Percentiles rank a stretch among this genome's conserved stretches.
phyloP scores from a whole-genome alignment of 371 early-diverging fungal genomes.

The Mortierella sp. region DNA sequence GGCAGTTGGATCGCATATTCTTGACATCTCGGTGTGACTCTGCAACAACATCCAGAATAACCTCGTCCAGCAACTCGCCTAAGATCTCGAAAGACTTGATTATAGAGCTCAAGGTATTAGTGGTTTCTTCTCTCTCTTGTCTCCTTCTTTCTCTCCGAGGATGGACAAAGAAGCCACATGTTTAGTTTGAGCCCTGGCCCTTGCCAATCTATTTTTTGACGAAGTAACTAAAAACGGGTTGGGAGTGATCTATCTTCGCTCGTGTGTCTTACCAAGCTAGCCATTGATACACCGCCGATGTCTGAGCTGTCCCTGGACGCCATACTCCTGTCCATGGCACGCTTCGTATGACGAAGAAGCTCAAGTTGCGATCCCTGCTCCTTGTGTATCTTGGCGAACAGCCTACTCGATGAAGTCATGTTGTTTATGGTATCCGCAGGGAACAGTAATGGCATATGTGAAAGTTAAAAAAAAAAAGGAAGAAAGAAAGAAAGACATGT shows the following conservation, averaged over 20 bases:
- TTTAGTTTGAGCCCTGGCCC: neutral
- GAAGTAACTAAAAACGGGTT: no score
- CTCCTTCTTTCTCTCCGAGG: neutral
- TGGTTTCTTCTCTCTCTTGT: neutral
- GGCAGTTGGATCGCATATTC: conserved; percentile 68
- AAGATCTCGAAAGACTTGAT: conserved; percentile 49
- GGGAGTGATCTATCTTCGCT: neutral
- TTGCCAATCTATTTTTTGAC: no score
- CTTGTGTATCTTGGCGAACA: conserved; percentile 56
- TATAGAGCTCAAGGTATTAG: neutral
- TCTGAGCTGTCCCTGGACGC: conserved; percentile 33
- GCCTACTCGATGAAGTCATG: conserved; percentile 4
- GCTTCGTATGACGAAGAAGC: conserved; percentile 44
- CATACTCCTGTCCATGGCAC: conserved; percentile 53
- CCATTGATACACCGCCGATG: conserved; percentile 25
- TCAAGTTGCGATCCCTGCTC: conserved; percentile 51
- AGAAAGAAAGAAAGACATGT: no score
- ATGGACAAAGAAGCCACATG: no score
- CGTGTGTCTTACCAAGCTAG: conserved; percentile 39
- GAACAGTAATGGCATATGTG: no score
- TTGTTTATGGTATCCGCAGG: neutral
- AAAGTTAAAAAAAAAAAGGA: neutral
- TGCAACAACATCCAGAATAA: conserved; percentile 73
- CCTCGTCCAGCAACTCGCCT: conserved; percentile 74
- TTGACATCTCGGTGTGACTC: conserved; percentile 76